These are phyloP conservation scores for Polymyxa betae DNA, from an alignment of 208 protist genomes.

Conservation along the genomic window DNA sequence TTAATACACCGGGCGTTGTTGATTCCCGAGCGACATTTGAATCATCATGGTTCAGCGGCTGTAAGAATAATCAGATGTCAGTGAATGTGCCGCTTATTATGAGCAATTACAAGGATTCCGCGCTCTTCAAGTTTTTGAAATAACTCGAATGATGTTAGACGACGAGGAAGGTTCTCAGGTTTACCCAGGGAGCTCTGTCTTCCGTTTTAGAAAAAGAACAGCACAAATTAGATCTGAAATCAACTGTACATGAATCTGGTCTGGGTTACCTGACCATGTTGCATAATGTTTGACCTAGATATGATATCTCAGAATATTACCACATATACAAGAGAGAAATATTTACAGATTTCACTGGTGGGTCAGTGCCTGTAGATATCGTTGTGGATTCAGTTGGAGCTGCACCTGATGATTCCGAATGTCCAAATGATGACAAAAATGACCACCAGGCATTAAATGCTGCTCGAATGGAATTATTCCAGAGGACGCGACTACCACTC, in stretches of 20 bases:
- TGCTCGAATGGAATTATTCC: constrained; percentile 24
- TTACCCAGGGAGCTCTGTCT: no score
- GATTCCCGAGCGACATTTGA: not conserved
- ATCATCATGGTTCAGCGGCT: not conserved
- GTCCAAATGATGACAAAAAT: constrained; percentile 6
- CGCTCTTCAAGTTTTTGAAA: constrained; percentile 11
- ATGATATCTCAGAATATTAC: not conserved
- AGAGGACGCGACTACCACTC: not conserved
- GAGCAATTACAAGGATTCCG: not conserved
- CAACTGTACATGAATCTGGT: no score
- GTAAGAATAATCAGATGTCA: no score
- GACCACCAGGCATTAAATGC: constrained; percentile 13
- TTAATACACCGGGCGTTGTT: not conserved
- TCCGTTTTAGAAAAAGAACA: no score
- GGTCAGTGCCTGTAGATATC: no score
- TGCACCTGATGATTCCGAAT: no score
- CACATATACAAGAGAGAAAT: not conserved
- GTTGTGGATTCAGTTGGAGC: no score
- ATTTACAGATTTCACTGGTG: not conserved
- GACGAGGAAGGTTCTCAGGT: no score
- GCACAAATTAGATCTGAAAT: no score
- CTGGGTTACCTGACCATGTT: no score
- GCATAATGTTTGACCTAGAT: not conserved
- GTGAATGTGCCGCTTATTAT: no score
- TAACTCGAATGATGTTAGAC: constrained; percentile 15